These are phyloP conservation scores for Bruguiera sexangula DNA, from an alignment of 345 rosid species.

Conservation along the genomic window DNA sequence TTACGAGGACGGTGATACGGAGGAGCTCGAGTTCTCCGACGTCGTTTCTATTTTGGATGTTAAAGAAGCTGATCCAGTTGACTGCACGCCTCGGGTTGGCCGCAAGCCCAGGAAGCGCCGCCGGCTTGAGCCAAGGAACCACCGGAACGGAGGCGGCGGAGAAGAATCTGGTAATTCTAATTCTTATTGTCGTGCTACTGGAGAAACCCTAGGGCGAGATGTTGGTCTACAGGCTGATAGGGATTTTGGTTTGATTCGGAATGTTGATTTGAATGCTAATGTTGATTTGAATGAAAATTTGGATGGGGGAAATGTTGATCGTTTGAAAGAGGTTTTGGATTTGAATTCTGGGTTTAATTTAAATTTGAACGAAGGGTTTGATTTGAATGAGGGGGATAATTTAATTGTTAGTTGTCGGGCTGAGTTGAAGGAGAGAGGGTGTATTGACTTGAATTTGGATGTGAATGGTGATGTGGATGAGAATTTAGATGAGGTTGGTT, in stretches of 20 bases:
- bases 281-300: constrained; percentile 45
- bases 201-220: constrained; percentile 32
- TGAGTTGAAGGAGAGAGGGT: constrained; percentile 34
- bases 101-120: constrained; percentile 50
- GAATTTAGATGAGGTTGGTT: constrained; percentile 18
- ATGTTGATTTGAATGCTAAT: constrained; percentile 29
- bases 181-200: constrained; percentile 19
- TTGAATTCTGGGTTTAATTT: constrained; percentile 64
- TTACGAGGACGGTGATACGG: constrained; percentile 60
- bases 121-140: constrained; percentile 34
- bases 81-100: constrained; percentile 23
- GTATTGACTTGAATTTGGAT: constrained; percentile 80
- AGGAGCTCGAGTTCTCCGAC: constrained; percentile 49
- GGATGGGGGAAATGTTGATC: constrained; percentile 27
- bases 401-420: constrained; percentile 21
- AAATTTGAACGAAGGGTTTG: constrained; percentile 44
- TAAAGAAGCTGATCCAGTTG: constrained; percentile 9
- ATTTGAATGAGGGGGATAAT: constrained; percentile 28
- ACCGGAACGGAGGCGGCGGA: constrained; percentile 10
- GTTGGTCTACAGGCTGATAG: constrained; percentile 14
- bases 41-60: constrained; percentile 37
- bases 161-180: constrained; percentile 10
- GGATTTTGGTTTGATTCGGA: constrained; percentile 8
- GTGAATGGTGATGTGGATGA: constrained; percentile 50
- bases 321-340: constrained; percentile 44